Evolutionary conservation across 1,284 basidiomycete species (phyloP).

Genomic region (Testicularia cyperi): DNA sequence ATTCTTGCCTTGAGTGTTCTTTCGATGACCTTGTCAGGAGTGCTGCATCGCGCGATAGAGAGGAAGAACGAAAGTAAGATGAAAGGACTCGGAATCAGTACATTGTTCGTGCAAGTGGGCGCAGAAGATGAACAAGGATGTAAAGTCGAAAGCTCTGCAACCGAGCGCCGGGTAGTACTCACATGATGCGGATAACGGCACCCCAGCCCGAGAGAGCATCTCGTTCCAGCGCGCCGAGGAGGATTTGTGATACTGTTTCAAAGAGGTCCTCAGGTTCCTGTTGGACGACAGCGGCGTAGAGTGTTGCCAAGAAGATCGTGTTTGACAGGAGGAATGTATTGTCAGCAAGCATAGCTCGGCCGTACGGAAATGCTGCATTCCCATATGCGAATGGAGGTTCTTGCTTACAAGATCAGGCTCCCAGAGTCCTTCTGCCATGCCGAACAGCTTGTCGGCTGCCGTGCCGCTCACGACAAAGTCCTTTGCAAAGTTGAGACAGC

Average conservation of each 20-base stretch:
- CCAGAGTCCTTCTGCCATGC: conserved; percentile 98
- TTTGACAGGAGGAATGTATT: too few relatives aligned
- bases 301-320: background rate
- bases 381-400: background rate
- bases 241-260: conserved; percentile 94
- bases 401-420: conserved; percentile 78
- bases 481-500: conserved; percentile 90
- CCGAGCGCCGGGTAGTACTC: too few relatives aligned
- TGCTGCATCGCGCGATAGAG: conserved; percentile 27
- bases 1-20: conserved; percentile 55
- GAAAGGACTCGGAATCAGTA: too few relatives aligned
- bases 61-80: background rate
- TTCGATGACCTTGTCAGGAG: conserved; percentile 58
- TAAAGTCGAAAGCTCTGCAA: background rate
- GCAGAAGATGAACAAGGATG: background rate
- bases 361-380: background rate
- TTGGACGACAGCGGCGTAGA: background rate
- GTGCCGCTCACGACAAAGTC: conserved; percentile 97
- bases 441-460: conserved; percentile 85
- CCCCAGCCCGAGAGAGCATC: conserved; percentile 98
- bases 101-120: too few relatives aligned
- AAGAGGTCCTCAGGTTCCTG: conserved; percentile 91
- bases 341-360: too few relatives aligned
- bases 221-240: conserved; percentile 91
- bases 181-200: conserved; percentile 92